These are phyloP conservation scores for Ophioceras dolichostomum DNA, from an alignment of 2,329 filamentous ascomycete species.

Conservation along the genomic window DNA sequence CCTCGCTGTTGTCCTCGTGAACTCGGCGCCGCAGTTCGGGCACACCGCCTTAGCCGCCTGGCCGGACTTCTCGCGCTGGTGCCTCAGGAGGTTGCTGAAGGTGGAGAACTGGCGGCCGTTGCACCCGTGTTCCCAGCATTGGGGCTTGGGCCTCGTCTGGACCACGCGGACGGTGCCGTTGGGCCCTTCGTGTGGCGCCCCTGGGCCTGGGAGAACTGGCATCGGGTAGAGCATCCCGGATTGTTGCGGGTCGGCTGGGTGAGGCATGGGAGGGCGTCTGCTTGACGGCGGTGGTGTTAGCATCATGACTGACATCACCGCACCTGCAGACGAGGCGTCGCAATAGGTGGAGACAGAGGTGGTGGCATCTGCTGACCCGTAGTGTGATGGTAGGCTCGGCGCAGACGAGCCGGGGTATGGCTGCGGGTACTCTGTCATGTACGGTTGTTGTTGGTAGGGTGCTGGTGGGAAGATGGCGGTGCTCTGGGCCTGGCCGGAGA, in stretches of 20 bases:
- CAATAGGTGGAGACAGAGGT: background rate
- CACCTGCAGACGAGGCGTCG: background rate
- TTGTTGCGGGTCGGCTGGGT: background rate
- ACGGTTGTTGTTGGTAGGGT: constrained; percentile 19
- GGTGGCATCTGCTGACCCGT: constrained; percentile 14
- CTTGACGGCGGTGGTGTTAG: background rate
- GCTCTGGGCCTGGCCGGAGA: constrained; percentile 13
- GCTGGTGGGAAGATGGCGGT: constrained; percentile 16
- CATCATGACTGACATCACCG: background rate
- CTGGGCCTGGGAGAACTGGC: background rate
- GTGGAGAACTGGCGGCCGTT: constrained; percentile 93
- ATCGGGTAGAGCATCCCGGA: background rate
- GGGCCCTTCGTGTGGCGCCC: background rate
- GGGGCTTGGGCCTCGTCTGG: constrained; percentile 75
- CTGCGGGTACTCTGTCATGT: constrained; percentile 17
- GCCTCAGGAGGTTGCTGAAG: constrained; percentile 85
- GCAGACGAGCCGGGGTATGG: constrained; percentile 13
- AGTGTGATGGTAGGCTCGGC: constrained; percentile 16
- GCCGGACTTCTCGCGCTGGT: constrained; percentile 90
- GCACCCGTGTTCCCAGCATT: constrained; percentile 96
- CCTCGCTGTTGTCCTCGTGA: constrained; percentile 76
- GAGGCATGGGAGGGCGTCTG: background rate
- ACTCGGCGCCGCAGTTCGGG: constrained; percentile 84
- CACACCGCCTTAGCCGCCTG: constrained; percentile 82
- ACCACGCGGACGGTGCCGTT: constrained; percentile 51